A percentile compares a stretch with the other conserved stretches of the same genome.
Conservation (phyloP, 306 rosid genomes). For the Hippophae tibetana region DNA sequence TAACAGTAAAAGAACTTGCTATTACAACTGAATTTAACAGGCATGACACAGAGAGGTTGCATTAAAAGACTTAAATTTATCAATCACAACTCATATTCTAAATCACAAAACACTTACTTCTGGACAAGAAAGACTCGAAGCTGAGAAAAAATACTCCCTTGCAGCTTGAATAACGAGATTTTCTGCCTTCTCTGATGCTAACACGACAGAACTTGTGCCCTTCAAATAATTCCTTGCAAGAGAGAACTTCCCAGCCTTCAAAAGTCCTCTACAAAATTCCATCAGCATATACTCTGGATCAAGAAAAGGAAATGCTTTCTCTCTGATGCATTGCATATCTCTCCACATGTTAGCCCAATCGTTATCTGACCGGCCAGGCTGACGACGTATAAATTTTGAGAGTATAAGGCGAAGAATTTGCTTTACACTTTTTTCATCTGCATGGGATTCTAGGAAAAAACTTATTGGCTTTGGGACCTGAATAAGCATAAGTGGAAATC, state of each 20-base stretch:
- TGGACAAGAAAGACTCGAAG: constrained; percentile 82
- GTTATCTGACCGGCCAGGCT: constrained; percentile 77
- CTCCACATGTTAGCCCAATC: constrained; percentile 99
- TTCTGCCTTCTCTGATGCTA: constrained; percentile 89
- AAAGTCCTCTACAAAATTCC: constrained; percentile 93
- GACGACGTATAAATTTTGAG: constrained; percentile 86
- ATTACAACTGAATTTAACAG: no score
- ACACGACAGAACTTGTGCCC: constrained; percentile 89
- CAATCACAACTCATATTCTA: neutral
- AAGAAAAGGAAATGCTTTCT: constrained; percentile 81
- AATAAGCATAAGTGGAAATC: constrained; percentile 11
- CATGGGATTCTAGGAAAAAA: constrained; percentile 60
- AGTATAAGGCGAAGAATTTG: constrained; percentile 95
- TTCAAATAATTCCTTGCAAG: constrained; percentile 90
- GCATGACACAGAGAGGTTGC: neutral
- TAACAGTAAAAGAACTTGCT: no score
- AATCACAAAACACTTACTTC: constrained; percentile 59
- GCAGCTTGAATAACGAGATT: constrained; percentile 96
- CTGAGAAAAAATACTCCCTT: constrained; percentile 91
- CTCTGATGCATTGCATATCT: constrained; percentile 83
- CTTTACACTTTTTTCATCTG: constrained; percentile 81
- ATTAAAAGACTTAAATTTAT: neutral
- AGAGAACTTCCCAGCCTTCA: constrained; percentile 95
- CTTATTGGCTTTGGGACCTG: constrained; percentile 95
- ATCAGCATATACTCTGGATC: constrained; percentile 75